Conservation (phyloP, 164 flowering plant genomes). For the Sextonia rubra region DNA sequence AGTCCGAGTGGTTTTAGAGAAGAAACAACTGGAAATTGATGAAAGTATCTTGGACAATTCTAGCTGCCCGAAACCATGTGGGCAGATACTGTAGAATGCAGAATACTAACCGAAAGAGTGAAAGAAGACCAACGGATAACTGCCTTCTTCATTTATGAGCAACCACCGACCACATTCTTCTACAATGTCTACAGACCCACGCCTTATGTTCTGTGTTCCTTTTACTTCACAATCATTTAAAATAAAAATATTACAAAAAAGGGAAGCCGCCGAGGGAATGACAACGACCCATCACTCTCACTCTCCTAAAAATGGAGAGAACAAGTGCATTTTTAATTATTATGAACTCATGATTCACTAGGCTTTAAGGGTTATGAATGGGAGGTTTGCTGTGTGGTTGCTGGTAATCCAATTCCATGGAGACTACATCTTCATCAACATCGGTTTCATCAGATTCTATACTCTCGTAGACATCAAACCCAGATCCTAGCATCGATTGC, state of each 20-base stretch:
- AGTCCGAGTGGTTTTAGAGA: not conserved
- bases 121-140: slow-evolving; percentile 13
- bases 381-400: slow-evolving; percentile 13
- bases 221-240: slow-evolving; percentile 14
- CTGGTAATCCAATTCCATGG: slow-evolving; percentile 14
- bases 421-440: slow-evolving; percentile 17
- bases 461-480: slow-evolving; percentile 24
- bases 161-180: slow-evolving; percentile 25
- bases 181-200: slow-evolving; percentile 17
- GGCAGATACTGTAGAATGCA: not conserved
- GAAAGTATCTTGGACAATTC: too few species aligned
- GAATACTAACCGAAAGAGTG: slow-evolving; percentile 7
- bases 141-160: slow-evolving; percentile 21
- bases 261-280: not conserved
- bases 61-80: not conserved
- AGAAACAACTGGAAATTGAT: not conserved
- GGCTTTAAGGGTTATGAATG: slow-evolving; percentile 6
- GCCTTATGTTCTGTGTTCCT: not conserved
- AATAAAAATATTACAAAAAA: not conserved
- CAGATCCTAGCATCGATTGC: slow-evolving; percentile 25
- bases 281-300: not conserved
- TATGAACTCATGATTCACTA: not conserved
- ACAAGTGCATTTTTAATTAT: not conserved
- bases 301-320: not conserved
- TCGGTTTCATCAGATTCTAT: slow-evolving; percentile 25